Evolutionary conservation across 352 stramenopile species (phyloP).

Genomic region (Phytophthora sp.): DNA sequence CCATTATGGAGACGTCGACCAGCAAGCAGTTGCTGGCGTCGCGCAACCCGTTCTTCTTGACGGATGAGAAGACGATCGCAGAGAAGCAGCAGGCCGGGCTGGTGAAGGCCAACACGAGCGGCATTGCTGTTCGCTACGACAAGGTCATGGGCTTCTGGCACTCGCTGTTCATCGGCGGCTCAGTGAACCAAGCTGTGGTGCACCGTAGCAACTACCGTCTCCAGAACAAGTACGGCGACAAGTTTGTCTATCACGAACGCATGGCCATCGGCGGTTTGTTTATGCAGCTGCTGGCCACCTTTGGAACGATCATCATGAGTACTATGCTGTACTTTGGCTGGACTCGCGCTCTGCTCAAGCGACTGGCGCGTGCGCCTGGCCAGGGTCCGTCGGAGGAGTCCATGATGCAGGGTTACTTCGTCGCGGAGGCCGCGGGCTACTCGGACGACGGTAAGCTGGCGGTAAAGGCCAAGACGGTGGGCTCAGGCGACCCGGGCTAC

Average conservation of each 20-base stretch:
- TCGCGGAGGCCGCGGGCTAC: conserved; percentile 58
- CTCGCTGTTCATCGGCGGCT: conserved; percentile 79
- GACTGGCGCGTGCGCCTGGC: conserved; percentile 72
- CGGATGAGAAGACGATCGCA: conserved; percentile 46
- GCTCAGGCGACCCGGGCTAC: conserved; percentile 62
- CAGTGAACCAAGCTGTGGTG: conserved; percentile 84
- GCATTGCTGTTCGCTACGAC: conserved; percentile 62
- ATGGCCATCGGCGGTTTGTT: conserved; percentile 55
- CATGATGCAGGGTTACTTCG: conserved; percentile 84
- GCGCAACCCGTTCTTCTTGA: conserved; percentile 66
- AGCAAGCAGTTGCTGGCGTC: conserved; percentile 45
- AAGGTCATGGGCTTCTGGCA: conserved; percentile 70
- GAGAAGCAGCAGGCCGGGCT: conserved; percentile 43
- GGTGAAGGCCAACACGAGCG: conserved; percentile 43
- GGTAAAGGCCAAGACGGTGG: conserved; percentile 47
- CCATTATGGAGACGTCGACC: conserved; percentile 59
- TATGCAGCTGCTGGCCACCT: conserved; percentile 45
- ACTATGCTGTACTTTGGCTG: conserved; percentile 63
- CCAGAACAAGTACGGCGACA: conserved; percentile 58
- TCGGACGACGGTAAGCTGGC: conserved; percentile 48
- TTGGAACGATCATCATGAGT: conserved; percentile 45
- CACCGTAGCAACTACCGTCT: conserved; percentile 74
- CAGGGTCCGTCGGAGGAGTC: conserved; percentile 79
- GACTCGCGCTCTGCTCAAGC: conserved; percentile 72
- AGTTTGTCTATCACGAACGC: conserved; percentile 75